A percentile compares a stretch with the other conserved stretches of the same genome.
phyloP scores from a whole-genome alignment of 768 basidiomycete species.

The Lactifluus volemus region DNA sequence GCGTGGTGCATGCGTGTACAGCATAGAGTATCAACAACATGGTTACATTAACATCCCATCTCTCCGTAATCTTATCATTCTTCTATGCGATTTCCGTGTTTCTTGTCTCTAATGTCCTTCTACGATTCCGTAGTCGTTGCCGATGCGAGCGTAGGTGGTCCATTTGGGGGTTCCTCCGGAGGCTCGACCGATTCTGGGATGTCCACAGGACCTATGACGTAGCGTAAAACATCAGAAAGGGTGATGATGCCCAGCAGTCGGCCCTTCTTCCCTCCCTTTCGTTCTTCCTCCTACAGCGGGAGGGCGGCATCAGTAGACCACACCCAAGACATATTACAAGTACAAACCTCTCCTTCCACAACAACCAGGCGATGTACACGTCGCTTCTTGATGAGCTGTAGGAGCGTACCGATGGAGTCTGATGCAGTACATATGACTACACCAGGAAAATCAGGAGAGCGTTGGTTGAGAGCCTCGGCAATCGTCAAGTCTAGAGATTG shows the following conservation, averaged over 20 bases:
- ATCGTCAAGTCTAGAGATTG: slow-evolving; percentile 94
- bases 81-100: neutral
- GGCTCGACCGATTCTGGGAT: slow-evolving; percentile 15
- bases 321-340: neutral
- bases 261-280: slow-evolving; percentile 71
- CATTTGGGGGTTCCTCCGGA: slow-evolving; percentile 16
- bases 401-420: slow-evolving; percentile 84
- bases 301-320: neutral
- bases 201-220: slow-evolving; percentile 49
- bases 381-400: slow-evolving; percentile 87
- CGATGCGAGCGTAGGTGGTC: neutral
- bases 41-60: neutral
- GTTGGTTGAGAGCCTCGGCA: slow-evolving; percentile 83
- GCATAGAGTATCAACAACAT: neutral
- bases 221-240: slow-evolving; percentile 79
- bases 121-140: neutral
- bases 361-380: slow-evolving; percentile 93
- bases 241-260: slow-evolving; percentile 81
- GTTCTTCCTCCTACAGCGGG: slow-evolving; percentile 61
- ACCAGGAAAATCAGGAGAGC: slow-evolving; percentile 92
- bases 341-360: slow-evolving; percentile 77
- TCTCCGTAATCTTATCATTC: neutral
- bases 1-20: neutral
- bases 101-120: neutral
- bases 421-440: slow-evolving; percentile 92